Evolutionary conservation across 2,329 filamentous ascomycete genomes (phyloP), one percentile per base, ranked within the genome.

Genomic region (Nemania sp.): DNA sequence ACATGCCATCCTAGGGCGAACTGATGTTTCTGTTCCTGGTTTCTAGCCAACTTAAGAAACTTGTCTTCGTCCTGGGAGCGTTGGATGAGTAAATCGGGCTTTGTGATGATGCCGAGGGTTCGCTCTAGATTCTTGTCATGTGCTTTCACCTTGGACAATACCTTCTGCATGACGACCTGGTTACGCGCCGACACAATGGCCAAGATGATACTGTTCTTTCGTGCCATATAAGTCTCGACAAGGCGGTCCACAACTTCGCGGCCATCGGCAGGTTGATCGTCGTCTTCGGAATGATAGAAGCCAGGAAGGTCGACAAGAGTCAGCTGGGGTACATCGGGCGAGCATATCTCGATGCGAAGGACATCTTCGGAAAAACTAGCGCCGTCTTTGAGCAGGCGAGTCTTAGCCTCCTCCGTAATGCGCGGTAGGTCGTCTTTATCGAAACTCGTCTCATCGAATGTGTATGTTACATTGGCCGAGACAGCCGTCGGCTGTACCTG

Each of bases 81-180:
- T 0, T 76, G 60, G 0, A 71, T 73, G 0, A 85, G 74, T 2
- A 77, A 75, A 67, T 89, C 87, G 0, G 85, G 84, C 72, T 89
- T 88, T 0, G 87, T 90, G 62, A 90, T 83, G 63, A 90, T 83
- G 0, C 87, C 85, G 0, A 89, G 76, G 0, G 87, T 89, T 1
- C 87, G 82, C 1, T 76, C 69, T 15, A 80, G 79, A 0, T 79
- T 70, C 0, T 78, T 77, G 68, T 89, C 86, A 32, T 83, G 73
- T 15, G 78, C 72, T 20, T 80, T 78, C 2, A 81, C 82, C 13
- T 82, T 78, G 0, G 81, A 76, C 0, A 88, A 75, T 4, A 90
- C 82, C 5, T 78, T 77, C 62, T 91, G 88, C 47, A 84, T 83
- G 11, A 83, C 83, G 32, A 83, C 81, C 49, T 88, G 82, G 15